A percentile compares a stretch with the other conserved stretches of the same genome.
Evolutionary conservation across 1,284 basidiomycete species (phyloP).

Genomic region (Tilletia setariae): DNA sequence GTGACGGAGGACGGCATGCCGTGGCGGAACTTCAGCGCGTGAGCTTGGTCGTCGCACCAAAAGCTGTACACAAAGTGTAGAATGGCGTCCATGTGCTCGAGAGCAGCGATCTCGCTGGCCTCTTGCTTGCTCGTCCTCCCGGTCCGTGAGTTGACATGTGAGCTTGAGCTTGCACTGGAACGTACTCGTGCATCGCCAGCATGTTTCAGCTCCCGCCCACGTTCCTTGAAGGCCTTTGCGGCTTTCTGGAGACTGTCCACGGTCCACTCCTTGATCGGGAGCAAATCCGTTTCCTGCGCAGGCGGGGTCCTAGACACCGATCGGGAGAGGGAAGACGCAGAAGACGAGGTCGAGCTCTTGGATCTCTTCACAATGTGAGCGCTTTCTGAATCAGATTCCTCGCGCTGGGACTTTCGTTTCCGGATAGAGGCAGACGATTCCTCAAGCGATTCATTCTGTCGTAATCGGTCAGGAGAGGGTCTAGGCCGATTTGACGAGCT

Average conservation of each 20-base stretch:
- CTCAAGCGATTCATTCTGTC: not conserved
- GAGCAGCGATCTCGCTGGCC: slow-evolving; percentile 48
- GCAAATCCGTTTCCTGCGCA: not conserved
- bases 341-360: not conserved
- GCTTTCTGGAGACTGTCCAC: not conserved
- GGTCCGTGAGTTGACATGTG: not conserved
- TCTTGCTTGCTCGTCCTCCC: not conserved
- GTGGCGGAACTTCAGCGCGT: slow-evolving; percentile 18
- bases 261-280: slow-evolving; percentile 1
- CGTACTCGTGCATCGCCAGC: slow-evolving; percentile 38
- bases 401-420: not conserved
- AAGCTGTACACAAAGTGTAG: slow-evolving; percentile 59
- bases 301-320: not conserved
- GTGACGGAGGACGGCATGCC: not conserved
- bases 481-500: slow-evolving; percentile 1
- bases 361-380: not conserved
- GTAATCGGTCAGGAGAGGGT: slow-evolving; percentile 3
- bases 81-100: slow-evolving; percentile 58
- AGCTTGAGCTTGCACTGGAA: not conserved
- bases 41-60: slow-evolving; percentile 57
- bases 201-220: slow-evolving; percentile 52
- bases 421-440: not conserved
- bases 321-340: not conserved
- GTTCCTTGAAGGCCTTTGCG: slow-evolving; percentile 4
- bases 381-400: not conserved